Percentiles rank a stretch among this genome's conserved stretches.
Evolutionary conservation across 2,329 filamentous ascomycete genomes (phyloP).

Genomic region (Alternaria tenuissima): DNA sequence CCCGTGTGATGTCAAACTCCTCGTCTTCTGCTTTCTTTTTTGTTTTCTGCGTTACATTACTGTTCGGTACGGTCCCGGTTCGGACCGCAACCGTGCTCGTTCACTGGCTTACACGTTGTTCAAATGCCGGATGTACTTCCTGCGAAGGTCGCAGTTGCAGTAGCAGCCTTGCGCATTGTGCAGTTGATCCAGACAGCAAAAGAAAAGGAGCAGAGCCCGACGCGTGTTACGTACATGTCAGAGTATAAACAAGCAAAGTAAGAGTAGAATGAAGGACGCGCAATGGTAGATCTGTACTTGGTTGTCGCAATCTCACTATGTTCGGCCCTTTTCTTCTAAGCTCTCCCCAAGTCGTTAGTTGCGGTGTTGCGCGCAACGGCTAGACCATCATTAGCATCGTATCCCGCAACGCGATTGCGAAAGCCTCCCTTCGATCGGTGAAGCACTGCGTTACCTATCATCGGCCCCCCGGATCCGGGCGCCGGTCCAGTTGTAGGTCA

Average conservation of each 20-base stretch:
- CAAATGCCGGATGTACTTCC: conserved; percentile 3
- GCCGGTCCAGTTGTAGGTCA: not conserved
- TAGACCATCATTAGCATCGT: not conserved
- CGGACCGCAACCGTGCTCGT: conserved; percentile 1
- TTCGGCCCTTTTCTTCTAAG: conserved; percentile 2
- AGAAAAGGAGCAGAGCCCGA: not conserved
- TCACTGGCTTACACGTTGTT: conserved; percentile 3
- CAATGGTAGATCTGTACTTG: conserved; percentile 2
- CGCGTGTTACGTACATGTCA: conserved; percentile 1
- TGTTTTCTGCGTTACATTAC: not conserved
- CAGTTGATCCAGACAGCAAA: not conserved
- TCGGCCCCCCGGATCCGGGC: not conserved
- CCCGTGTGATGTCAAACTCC: not conserved
- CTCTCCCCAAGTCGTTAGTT: not conserved
- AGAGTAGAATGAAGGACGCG: conserved; percentile 3
- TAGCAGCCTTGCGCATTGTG: conserved; percentile 1
- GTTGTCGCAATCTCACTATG: not conserved
- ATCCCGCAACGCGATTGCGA: not conserved
- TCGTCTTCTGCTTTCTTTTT: not conserved
- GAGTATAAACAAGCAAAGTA: conserved; percentile 5
- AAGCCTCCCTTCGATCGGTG: not conserved
- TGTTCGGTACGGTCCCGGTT: conserved; percentile 2
- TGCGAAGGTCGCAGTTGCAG: not conserved
- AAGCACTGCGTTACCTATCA: conserved; percentile 1
- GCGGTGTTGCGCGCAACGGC: conserved; percentile 4